phyloP scores from a whole-genome alignment of 2,329 filamentous ascomycete species.

The Chrysoporthe puriensis region DNA sequence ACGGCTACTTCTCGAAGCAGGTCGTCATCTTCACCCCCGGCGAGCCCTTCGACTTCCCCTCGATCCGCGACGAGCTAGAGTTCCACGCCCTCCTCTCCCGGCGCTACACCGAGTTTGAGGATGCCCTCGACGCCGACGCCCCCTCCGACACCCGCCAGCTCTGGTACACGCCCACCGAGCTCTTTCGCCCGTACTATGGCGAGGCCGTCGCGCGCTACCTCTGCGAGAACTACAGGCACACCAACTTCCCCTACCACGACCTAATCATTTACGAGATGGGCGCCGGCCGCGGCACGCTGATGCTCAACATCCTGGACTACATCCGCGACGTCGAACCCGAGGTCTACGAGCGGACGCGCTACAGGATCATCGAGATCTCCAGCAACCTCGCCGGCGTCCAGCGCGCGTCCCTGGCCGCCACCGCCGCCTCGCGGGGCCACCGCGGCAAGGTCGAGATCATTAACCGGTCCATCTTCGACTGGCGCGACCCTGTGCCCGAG shows the following conservation, averaged over 20 bases:
- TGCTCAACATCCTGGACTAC: slow-evolving; percentile 97
- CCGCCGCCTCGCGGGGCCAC: slow-evolving; percentile 74
- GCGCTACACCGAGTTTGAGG: slow-evolving; percentile 89
- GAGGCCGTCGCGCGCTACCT: slow-evolving; percentile 97
- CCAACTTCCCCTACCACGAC: slow-evolving; percentile 93
- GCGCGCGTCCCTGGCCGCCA: slow-evolving; percentile 67
- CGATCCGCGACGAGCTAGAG: slow-evolving; percentile 79
- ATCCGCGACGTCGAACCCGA: slow-evolving; percentile 87
- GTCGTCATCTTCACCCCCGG: slow-evolving; percentile 95
- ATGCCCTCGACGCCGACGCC: slow-evolving; percentile 76
- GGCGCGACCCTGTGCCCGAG: slow-evolving; percentile 82
- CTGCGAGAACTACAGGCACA: slow-evolving; percentile 93
- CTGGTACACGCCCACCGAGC: slow-evolving; percentile 97
- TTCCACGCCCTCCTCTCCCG: slow-evolving; percentile 78
- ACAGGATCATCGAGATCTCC: slow-evolving; percentile 95
- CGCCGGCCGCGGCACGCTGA: slow-evolving; percentile 93
- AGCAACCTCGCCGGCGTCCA: slow-evolving; percentile 79
- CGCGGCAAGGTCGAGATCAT: slow-evolving; percentile 88
- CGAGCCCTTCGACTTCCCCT: slow-evolving; percentile 85
- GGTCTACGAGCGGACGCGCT: slow-evolving; percentile 92
- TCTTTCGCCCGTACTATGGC: slow-evolving; percentile 95
- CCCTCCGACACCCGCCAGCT: slow-evolving; percentile 79
- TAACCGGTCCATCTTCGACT: slow-evolving; percentile 94
- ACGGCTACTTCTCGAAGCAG: slow-evolving; percentile 96
- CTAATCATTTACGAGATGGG: slow-evolving; percentile 99